A percentile compares a stretch with the other conserved stretches of the same genome.
Evolutionary conservation across 169 alveolate species (phyloP).

Genomic region (Cryptosporidium ubiquitum): DNA sequence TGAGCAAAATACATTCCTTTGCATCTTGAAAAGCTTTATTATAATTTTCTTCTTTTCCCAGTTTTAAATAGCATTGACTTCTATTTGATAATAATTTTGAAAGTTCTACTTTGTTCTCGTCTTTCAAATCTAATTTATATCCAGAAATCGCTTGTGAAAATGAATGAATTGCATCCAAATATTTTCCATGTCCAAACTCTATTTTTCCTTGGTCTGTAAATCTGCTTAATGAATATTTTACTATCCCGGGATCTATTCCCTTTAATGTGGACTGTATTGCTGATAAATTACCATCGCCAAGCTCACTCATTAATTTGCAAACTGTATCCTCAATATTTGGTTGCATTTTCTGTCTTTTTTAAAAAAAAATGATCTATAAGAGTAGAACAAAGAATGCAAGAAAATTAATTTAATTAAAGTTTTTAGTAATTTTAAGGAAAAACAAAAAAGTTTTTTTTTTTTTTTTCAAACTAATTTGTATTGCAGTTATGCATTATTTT

Average conservation of each 20-base stretch:
- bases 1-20: slow-evolving; percentile 44
- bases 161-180: slow-evolving; percentile 47
- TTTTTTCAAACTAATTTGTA: not conserved
- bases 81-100: slow-evolving; percentile 55
- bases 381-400: slow-evolving; percentile 9
- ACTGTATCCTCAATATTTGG: slow-evolving; percentile 48
- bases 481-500: not conserved
- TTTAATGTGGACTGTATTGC: slow-evolving; percentile 58
- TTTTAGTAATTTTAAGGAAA: no score
- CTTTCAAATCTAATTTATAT: slow-evolving; percentile 11
- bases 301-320: slow-evolving; percentile 57
- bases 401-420: not conserved
- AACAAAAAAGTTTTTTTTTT: not conserved
- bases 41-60: slow-evolving; percentile 36
- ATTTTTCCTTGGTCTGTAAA: slow-evolving; percentile 52
- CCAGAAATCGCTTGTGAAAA: slow-evolving; percentile 71
- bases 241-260: slow-evolving; percentile 52
- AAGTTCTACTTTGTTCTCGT: slow-evolving; percentile 19
- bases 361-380: not conserved
- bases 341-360: not conserved
- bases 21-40: slow-evolving; percentile 69
- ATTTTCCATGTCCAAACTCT: slow-evolving; percentile 20
- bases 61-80: slow-evolving; percentile 50
- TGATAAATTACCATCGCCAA: slow-evolving; percentile 21
- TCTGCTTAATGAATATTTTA: slow-evolving; percentile 9